Evolutionary conservation across 2,329 filamentous ascomycete species (phyloP).

Genomic region (Venturia aucupariae): DNA sequence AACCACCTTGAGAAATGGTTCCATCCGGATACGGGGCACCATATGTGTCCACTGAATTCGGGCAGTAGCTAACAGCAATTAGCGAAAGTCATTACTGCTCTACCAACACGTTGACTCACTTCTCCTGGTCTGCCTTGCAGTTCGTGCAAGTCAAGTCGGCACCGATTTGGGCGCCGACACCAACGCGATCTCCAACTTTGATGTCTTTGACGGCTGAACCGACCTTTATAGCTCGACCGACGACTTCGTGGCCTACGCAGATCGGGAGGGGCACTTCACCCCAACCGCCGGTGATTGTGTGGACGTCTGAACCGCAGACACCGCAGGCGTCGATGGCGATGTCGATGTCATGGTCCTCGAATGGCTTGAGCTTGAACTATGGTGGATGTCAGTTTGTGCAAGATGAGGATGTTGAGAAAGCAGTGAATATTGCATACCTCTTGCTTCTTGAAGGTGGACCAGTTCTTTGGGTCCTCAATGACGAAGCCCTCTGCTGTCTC

Average conservation of each 20-base stretch:
- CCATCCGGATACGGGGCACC: conserved; percentile 45
- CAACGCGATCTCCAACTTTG: conserved; percentile 38
- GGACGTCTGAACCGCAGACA: conserved; percentile 41
- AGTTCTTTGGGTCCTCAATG: conserved; percentile 50
- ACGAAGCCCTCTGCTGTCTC: conserved; percentile 42
- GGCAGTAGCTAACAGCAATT: conserved; percentile 5
- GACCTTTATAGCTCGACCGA: conserved; percentile 41
- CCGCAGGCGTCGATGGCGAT: conserved; percentile 78
- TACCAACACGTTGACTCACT: conserved; percentile 26
- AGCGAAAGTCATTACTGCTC: not conserved
- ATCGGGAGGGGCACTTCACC: conserved; percentile 52
- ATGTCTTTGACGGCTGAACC: conserved; percentile 41
- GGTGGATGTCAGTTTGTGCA: not conserved
- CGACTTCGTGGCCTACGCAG: conserved; percentile 56
- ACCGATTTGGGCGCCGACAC: conserved; percentile 41
- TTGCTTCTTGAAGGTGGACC: conserved; percentile 48
- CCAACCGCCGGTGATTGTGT: conserved; percentile 51
- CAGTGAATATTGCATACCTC: conserved; percentile 31
- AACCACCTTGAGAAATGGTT: conserved; percentile 58
- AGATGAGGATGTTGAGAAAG: not conserved
- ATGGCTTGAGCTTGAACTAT: conserved; percentile 69
- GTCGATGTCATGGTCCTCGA: conserved; percentile 79
- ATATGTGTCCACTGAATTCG: conserved; percentile 37
- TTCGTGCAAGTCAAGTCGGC: conserved; percentile 41
- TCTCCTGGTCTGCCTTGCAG: conserved; percentile 45